These are phyloP conservation scores for Rhododendron molle DNA, from an alignment of 148 eudicot genomes.

Conservation along the genomic window DNA sequence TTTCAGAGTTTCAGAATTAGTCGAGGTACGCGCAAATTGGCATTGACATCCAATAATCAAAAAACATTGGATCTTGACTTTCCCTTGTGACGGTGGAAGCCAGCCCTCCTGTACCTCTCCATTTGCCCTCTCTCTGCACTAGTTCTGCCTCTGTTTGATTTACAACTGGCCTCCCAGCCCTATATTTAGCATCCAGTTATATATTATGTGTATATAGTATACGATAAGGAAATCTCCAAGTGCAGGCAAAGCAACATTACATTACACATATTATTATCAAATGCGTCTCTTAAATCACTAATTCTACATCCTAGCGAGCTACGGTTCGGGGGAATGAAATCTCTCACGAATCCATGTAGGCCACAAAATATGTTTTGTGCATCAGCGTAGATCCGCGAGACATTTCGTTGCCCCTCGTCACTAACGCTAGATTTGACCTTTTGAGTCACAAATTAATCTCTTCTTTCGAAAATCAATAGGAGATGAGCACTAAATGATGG, in stretches of 20 bases:
- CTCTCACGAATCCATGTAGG: not conserved
- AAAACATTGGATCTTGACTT: too few species aligned
- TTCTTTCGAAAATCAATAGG: not conserved
- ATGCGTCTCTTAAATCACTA: not conserved
- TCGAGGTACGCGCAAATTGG: too few species aligned
- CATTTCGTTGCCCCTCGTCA: not conserved
- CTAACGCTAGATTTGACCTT: not conserved
- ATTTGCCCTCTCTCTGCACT: too few species aligned
- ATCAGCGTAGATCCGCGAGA: not conserved
- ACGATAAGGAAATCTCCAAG: not conserved
- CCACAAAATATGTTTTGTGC: not conserved
- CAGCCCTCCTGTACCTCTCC: too few species aligned
- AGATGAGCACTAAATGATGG: not conserved
- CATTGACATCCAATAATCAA: accelerated
- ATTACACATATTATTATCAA: not conserved
- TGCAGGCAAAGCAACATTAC: not conserved
- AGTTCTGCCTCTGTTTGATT: too few species aligned
- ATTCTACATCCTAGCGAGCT: too few species aligned
- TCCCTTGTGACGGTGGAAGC: too few species aligned
- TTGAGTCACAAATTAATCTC: not conserved
- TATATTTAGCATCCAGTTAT: not conserved
- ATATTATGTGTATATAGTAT: not conserved
- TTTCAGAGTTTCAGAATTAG: too few species aligned
- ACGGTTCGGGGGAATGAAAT: not conserved
- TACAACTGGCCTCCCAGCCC: not conserved